Base-by-base conservation (phyloP, 257 asterid species). In the Ophiorrhiza pumila region DNA sequence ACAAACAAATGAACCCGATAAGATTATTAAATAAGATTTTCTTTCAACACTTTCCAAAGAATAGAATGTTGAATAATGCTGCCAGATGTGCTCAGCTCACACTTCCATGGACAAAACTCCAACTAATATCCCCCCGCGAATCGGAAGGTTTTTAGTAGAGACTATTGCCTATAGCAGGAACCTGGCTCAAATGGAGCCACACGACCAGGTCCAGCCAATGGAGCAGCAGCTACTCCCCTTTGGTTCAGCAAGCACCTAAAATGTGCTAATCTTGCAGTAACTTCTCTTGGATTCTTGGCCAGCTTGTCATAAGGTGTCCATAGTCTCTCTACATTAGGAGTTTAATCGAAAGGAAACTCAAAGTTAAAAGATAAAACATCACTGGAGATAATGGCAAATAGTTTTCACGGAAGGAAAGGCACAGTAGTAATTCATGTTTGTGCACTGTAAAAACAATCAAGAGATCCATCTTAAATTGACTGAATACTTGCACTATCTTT, bases 171-270 rank as follows among this genome's bases (percentile, higher is more conserved):
- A 61, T 83, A 83, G 82, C 98, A 93, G 65, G 98, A 93, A 29
- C 90, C 97, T 41, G 97, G 97, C 17, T 81, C 90, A 0, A 31
- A 27, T 0, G 98, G 96, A 42, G 85, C 92, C 11, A 47, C 85
- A 32, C 95, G 77, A 2, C 96, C 97, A 13, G 62, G 76, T 35
- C 97, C 97, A 1, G 59, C 67, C 86, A 91, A 42, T 41, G 97
- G 98, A 49, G 92, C 95, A 50, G 97, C 96, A 60, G 93, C 97
- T 11, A 93, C 90, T 61, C 98, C 98, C 76, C 98, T 83, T 66
- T 88, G 93, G 86, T 91, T 93, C 87, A 93, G 59, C 72, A 93
- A 71, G 72, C 98, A 93, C 85, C 98, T 79, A 65, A 93, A 93
- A 72, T 84, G 78, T 39, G 92, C 80, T 73, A 93, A 71, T 68